Evolutionary conservation across 148 eudicot species (phyloP), one percentile per base, ranked within the genome.

Genomic region (Drosera capensis): DNA sequence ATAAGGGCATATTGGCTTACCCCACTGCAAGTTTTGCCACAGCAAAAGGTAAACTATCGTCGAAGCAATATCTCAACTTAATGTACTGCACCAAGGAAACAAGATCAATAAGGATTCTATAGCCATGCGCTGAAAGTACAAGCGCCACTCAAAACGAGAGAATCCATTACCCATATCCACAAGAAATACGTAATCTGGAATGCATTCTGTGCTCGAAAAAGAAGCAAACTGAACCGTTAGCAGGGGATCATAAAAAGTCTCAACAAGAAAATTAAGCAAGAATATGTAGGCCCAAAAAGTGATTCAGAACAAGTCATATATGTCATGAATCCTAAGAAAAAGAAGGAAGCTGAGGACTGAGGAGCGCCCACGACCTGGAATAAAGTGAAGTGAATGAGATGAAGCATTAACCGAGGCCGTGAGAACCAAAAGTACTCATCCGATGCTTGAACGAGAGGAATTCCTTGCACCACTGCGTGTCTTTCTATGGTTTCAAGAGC

Each of bases 381-480:
- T 36, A 84, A 40, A 12, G 76, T 64, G 36, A 84, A 90, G 58
- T 84, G 97, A 22, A 90, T 73, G 37, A 84, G 78, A 60, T 78
- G 66, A 46, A 88, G 94, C 43, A 83, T 65, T 17, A 88, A 55
- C 14, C 63, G 81, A 60, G 97, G 97, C 50, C 62, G 63, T 45
- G 75, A 67, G 51, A 88, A 78, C 97, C 97, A 88, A 45, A 88
- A 88, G 46, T 77, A 75, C 35, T 61, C 54, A 68, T 88, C 84
- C 1, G 97, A 88, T 56, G 78, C 92, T 73, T 77, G 75, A 41
- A 88, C 92, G 23, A 83, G 83, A 25, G 97, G 97, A 23, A 84
- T 88, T 13, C 97, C 97, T 63, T 80, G 86, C 52, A 83, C 70
- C n/a, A 88, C 94, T 50, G 83, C 70, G 51, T 83, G 92, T 39